A percentile compares a stretch with the other conserved stretches of the same genome.
These are phyloP conservation scores for Gaultheria prostrata DNA, from an alignment of 148 eudicot species.

Conservation along the genomic window DNA sequence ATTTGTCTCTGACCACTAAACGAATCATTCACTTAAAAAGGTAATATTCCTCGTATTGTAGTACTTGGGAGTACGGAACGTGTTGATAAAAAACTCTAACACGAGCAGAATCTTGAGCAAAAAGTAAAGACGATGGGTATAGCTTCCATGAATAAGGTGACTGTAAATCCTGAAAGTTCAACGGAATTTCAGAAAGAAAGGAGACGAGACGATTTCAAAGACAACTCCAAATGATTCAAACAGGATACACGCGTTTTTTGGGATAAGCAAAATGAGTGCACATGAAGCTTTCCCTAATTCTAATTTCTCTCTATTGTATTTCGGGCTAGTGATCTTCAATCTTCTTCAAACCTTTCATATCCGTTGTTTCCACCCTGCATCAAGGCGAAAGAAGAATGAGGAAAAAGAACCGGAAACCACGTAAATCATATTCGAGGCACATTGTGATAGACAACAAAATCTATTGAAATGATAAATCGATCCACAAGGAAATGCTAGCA, in stretches of 20 bases:
- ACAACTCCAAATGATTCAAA: neutral
- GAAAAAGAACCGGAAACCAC: neutral
- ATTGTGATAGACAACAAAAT: neutral
- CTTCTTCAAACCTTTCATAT: constrained; percentile 75
- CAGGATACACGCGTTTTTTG: neutral
- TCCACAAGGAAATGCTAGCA: neutral
- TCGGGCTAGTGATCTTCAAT: constrained; percentile 40
- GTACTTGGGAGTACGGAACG: neutral
- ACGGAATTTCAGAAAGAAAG: neutral
- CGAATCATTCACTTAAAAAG: too few species aligned
- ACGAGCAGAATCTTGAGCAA: too few species aligned
- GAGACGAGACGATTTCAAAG: neutral
- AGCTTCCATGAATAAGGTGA: neutral
- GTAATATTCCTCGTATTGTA: too few species aligned
- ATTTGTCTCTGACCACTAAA: too few species aligned
- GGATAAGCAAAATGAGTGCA: neutral
- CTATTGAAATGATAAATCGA: neutral
- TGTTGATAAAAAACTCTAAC: neutral
- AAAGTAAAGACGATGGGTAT: neutral
- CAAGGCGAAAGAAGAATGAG: neutral
- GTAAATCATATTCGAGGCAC: neutral
- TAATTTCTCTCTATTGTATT: neutral
- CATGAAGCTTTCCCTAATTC: neutral
- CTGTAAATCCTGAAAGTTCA: neutral
- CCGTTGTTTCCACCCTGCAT: constrained; percentile 72